Base-by-base conservation (phyloP, 129 eudicot genomes). In the Lactuca sativa region DNA sequence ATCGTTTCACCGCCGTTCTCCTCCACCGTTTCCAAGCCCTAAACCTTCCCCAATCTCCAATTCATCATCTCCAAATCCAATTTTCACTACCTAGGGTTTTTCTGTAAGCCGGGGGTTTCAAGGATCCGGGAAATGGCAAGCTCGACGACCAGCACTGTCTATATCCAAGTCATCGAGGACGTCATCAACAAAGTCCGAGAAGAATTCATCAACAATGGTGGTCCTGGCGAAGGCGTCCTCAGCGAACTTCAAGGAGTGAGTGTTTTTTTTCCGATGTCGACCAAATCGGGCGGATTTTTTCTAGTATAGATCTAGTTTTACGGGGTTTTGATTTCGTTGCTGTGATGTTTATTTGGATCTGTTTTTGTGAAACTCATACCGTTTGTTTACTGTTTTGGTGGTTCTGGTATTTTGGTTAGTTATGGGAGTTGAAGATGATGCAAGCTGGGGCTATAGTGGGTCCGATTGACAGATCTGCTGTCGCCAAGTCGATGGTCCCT, bases 351-450 rank as follows among this genome's bases (percentile, higher is more conserved):
- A 11, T 82, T 65, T 66, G 37, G 74, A 69, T 81, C 69, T 49
- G 60, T 56, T 40, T 14, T 59, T 77, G 71, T 73, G 59, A n/a
- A 49, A 66, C 47, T 66, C 9, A 74, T 56, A 62, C 14, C 11
- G 52, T 56, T 64, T 18, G 7, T 65, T 56, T 41, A 48, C 16
- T 71, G 38, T 44, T 71, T 47, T 61, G 21, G 66, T 68, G 51
- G 12, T 76, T 71, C 38, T 61, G 21, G 60, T 68, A 31, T 8
- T 76, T 21, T 16, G 58, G 18, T 77, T 74, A 92, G 98, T 37
- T 89, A 6, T 93, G 98, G 98, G 98, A 93, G 79, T 56, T 80
- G 82, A 93, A 93, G 63, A 82, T 93, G 98, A 85, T 89, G 82
- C 85, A 85, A 69, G 90, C 92, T 49, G 96, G 92, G 34, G 90